These are phyloP conservation scores for Hibiscus mutabilis DNA, from an alignment of 345 rosid species.

Conservation along the genomic window DNA sequence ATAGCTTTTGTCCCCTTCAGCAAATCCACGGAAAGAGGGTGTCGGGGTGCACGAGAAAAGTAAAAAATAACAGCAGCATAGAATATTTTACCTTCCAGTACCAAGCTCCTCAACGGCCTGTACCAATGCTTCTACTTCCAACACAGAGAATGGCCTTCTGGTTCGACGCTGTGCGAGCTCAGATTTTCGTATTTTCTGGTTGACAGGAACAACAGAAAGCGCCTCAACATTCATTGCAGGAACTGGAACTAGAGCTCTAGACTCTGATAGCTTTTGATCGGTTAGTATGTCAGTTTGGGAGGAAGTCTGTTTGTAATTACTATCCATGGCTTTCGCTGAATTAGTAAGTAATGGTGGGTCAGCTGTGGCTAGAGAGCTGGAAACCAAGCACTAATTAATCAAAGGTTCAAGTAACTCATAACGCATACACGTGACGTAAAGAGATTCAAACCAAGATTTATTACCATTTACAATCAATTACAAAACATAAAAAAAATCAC, in stretches of 20 bases:
- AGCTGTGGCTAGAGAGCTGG: conserved; percentile 42
- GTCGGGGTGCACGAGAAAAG: background rate
- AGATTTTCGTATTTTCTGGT: conserved; percentile 54
- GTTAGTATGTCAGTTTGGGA: conserved; percentile 32
- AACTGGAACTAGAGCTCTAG: conserved; percentile 42
- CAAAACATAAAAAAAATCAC: conserved; percentile 26
- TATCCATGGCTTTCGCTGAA: conserved; percentile 29
- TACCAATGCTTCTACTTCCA: conserved; percentile 92
- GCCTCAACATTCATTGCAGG: conserved; percentile 42
- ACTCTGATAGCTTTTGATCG: conserved; percentile 42
- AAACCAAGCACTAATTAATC: conserved; percentile 18
- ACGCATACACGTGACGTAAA: background rate
- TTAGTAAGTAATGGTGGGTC: conserved; percentile 24
- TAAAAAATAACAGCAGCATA: background rate
- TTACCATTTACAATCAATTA: background rate
- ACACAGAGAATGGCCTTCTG: conserved; percentile 92
- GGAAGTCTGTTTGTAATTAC: conserved; percentile 29
- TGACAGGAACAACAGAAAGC: conserved; percentile 59
- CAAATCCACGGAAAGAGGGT: background rate
- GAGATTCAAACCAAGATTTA: background rate
- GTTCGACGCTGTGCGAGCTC: conserved; percentile 84
- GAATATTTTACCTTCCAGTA: conserved; percentile 67
- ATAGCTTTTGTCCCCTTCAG: background rate
- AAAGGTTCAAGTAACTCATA: background rate
- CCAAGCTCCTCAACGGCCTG: conserved; percentile 86